A percentile compares a stretch with the other conserved stretches of the same genome.
phyloP scores from a whole-genome alignment of 345 rosid genomes.

The Passiflora organensis region DNA sequence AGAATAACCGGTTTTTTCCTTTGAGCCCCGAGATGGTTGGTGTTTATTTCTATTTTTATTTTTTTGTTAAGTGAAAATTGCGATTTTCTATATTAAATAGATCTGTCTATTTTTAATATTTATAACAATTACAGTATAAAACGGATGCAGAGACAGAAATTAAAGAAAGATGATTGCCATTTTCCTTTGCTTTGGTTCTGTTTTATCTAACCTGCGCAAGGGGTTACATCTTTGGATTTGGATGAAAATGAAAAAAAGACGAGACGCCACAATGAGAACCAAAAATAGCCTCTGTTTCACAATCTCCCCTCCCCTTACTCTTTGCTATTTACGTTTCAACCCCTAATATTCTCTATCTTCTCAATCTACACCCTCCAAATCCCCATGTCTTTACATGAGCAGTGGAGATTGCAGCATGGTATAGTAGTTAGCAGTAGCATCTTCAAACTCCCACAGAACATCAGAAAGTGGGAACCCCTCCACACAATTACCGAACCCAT shows the following conservation, averaged over 20 bases:
- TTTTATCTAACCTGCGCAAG: background rate
- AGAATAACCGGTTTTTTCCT: too few relatives aligned
- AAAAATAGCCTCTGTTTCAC: background rate
- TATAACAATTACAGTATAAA: too few relatives aligned
- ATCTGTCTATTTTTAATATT: too few relatives aligned
- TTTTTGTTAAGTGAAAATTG: too few relatives aligned
- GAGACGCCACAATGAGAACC: background rate
- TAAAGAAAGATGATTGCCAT: too few relatives aligned
- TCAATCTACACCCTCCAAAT: background rate
- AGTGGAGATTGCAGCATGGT: slow-evolving; percentile 59
- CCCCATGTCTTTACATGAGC: slow-evolving; percentile 32
- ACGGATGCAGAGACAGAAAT: too few relatives aligned
- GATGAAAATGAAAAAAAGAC: background rate
- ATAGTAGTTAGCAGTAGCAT: slow-evolving; percentile 61
- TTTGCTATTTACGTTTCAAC: background rate
- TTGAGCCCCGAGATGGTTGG: too few relatives aligned
- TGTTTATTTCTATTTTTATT: too few relatives aligned
- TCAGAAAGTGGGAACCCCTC: slow-evolving; percentile 19
- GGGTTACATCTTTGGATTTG: background rate
- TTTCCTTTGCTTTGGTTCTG: too few relatives aligned
- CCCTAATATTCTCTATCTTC: background rate
- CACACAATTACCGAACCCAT: background rate
- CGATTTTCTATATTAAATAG: too few relatives aligned
- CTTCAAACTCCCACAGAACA: slow-evolving; percentile 77
- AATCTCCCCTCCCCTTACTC: background rate